Base-by-base conservation (phyloP, 768 basidiomycete genomes). In the Terana coerulea region DNA sequence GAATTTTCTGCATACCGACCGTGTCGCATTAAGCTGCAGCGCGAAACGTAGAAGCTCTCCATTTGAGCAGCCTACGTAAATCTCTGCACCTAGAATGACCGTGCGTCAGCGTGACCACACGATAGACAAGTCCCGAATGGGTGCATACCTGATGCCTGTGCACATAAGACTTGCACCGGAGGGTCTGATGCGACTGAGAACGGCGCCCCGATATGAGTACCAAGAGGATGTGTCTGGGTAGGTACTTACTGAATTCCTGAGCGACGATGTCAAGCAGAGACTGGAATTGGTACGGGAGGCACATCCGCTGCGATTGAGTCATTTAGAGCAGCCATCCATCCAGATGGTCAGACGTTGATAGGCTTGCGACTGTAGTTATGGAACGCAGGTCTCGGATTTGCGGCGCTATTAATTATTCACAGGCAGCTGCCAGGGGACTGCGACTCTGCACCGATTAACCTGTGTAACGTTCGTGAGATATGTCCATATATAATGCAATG, bases 1-100 rank as follows among this genome's bases (percentile, higher is more conserved):
- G 12, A 2, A 37, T 14, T 22, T 21, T 28, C 6, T 45, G 64
- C 74, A 51, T 54, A 80, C 81, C 60, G 74, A 71, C 58, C 68
- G 72, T 21, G 76, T 33, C 5, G 5, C 73, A 57, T 80, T 81
- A 2, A 75, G 76, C 59, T 86, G 85, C 19, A 90, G 72, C 1
- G 85, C 76, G 63, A 87, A 95, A 36, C 92, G 84, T 30, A 93
- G 69, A 7, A 97, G 75, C 57, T 91, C 82, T 19, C 94, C 92
- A 53, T 93, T 91, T 19, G 84, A 81, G 54, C 87, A 88, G 11
- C 92, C 94, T 11, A 91, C 78, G 58, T 93, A 95, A 22, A 95
- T 79, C 61, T 97, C 93, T 35, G 84, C 83, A 28, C 85, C 90
- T 91, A 47, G 10, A 48, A 51, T 39, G 15, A 17, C n/a, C 39